Evolutionary conservation across 2,329 filamentous ascomycete genomes (phyloP).

Genomic region (Colletotrichum truncatum): DNA sequence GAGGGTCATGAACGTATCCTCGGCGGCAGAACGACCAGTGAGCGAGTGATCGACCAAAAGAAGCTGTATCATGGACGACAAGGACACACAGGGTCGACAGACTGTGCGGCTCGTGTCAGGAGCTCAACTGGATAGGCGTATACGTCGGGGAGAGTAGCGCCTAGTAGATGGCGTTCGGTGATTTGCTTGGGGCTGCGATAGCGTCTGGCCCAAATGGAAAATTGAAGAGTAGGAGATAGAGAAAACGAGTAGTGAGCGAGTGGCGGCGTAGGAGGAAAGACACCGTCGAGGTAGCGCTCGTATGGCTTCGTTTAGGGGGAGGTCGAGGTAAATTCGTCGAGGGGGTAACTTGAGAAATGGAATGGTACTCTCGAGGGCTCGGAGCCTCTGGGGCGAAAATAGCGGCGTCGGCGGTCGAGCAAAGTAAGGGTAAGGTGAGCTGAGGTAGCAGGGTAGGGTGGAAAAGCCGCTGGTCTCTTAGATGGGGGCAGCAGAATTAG

Average conservation of each 20-base stretch:
- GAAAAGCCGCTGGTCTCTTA: neutral
- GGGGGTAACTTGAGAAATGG: neutral
- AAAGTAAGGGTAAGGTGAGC: constrained; percentile 7
- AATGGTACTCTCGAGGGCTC: constrained; percentile 6
- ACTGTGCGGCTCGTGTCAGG: constrained; percentile 28
- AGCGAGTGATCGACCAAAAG: constrained; percentile 8
- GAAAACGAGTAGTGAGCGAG: neutral
- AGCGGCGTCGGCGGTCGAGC: neutral
- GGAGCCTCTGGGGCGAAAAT: constrained; percentile 15
- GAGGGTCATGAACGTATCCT: constrained; percentile 23
- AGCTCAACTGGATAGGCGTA: constrained; percentile 20
- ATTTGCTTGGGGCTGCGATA: constrained; percentile 24
- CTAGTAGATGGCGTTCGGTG: constrained; percentile 22
- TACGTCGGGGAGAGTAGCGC: constrained; percentile 15
- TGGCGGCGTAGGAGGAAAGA: neutral
- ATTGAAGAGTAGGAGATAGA: neutral
- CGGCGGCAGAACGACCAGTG: constrained; percentile 1
- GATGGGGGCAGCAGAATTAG: constrained; percentile 14
- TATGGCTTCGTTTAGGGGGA: constrained; percentile 13
- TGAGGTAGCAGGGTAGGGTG: neutral
- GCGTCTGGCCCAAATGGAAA: constrained; percentile 5
- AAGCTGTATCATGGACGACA: constrained; percentile 24
- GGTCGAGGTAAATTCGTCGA: constrained; percentile 16
- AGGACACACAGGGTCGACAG: constrained; percentile 11
- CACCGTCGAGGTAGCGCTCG: constrained; percentile 22